Evolutionary conservation across 495 filamentous ascomycete species (phyloP).

Genomic region (Daldinia childiae): DNA sequence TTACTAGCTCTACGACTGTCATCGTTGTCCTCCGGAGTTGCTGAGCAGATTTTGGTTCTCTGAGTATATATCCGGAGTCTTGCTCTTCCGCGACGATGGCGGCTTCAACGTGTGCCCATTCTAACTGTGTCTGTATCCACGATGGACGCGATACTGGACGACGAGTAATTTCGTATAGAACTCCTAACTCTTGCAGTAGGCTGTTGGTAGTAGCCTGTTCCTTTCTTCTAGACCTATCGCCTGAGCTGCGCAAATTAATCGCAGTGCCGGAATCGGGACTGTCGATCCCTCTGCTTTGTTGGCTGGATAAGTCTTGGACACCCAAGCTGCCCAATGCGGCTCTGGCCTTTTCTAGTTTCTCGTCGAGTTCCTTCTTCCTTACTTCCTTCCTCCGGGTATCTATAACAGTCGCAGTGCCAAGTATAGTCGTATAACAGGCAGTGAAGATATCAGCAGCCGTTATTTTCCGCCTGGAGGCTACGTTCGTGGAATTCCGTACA

Average conservation of each 20-base stretch:
- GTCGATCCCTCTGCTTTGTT: conserved; percentile 16
- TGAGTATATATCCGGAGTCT: conserved; percentile 19
- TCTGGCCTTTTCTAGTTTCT: conserved; percentile 60
- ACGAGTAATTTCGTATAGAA: conserved; percentile 24
- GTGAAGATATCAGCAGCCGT: conserved; percentile 71
- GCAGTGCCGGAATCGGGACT: neutral
- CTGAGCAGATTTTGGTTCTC: conserved; percentile 37
- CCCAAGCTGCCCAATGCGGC: conserved; percentile 48
- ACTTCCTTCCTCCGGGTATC: conserved; percentile 71
- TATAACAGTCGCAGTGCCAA: conserved; percentile 73
- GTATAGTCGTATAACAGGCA: conserved; percentile 74
- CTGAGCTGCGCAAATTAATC: neutral
- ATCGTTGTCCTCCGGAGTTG: conserved; percentile 42
- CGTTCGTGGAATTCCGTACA: conserved; percentile 63
- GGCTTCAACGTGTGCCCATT: conserved; percentile 37
- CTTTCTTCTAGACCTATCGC: neutral
- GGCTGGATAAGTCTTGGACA: conserved; percentile 29
- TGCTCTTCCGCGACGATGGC: conserved; percentile 36
- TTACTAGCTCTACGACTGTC: conserved; percentile 40
- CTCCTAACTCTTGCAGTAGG: conserved; percentile 29
- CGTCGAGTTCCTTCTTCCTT: conserved; percentile 70
- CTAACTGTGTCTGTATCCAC: conserved; percentile 38
- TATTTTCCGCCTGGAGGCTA: conserved; percentile 61
- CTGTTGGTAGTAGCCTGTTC: neutral
- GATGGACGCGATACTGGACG: conserved; percentile 20